Evolutionary conservation across 2,329 filamentous ascomycete species (phyloP).

Genomic region (Trichophyton schoenleinii): DNA sequence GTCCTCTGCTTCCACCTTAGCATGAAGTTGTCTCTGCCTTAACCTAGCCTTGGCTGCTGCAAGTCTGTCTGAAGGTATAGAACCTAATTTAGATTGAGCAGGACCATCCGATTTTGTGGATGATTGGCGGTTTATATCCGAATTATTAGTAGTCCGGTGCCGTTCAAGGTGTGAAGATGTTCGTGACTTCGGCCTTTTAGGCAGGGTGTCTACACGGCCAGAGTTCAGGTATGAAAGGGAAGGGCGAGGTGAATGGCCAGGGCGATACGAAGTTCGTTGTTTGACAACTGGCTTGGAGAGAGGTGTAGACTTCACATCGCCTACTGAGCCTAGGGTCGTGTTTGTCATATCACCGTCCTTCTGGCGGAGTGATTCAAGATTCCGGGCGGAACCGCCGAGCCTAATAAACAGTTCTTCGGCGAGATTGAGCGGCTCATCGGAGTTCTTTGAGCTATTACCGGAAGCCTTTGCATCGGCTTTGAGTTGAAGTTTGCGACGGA

Average conservation of each 20-base stretch:
- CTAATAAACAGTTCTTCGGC: neutral
- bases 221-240: conserved; percentile 18
- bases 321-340: neutral
- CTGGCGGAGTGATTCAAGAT: neutral
- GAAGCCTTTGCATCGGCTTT: neutral
- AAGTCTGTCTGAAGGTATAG: conserved; percentile 22
- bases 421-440: neutral
- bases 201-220: neutral
- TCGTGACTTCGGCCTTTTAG: neutral
- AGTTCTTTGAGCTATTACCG: neutral
- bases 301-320: neutral
- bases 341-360: neutral
- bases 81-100: conserved; percentile 13
- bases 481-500: neutral
- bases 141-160: neutral
- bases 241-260: conserved; percentile 14
- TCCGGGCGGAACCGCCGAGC: neutral
- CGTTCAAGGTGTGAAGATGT: neutral
- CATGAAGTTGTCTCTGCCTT: conserved; percentile 19
- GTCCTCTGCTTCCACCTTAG: conserved; percentile 15
- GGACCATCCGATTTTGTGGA: conserved; percentile 4
- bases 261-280: neutral
- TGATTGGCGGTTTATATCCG: conserved; percentile 9
- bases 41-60: conserved; percentile 26
- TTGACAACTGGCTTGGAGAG: neutral